Conservation (phyloP, 2,329 filamentous ascomycete species). For the Claviceps paspali region DNA sequence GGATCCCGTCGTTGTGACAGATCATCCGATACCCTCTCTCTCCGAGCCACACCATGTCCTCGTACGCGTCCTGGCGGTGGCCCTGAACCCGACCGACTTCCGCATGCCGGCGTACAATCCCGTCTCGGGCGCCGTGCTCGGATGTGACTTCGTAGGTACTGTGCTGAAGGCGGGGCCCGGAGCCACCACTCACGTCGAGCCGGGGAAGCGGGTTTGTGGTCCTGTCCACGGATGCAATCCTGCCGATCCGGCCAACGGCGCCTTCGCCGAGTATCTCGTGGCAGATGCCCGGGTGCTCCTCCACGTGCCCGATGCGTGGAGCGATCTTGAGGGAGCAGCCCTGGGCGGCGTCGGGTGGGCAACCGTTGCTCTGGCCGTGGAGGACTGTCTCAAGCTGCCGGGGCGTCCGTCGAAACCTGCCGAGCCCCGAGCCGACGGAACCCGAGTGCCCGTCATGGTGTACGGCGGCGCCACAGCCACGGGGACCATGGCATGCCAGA, state of each 20-base stretch:
- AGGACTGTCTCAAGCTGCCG: constrained; percentile 3
- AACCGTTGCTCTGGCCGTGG: constrained; percentile 10
- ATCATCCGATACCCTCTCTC: background rate
- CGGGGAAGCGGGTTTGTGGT: background rate
- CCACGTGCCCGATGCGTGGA: constrained; percentile 9
- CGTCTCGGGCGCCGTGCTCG: constrained; percentile 4
- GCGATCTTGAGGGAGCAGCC: constrained; percentile 10
- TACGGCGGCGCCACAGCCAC: constrained; percentile 16
- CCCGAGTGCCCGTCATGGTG: constrained; percentile 12
- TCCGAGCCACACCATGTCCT: constrained; percentile 5
- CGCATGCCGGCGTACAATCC: constrained; percentile 12
- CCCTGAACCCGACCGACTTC: constrained; percentile 14
- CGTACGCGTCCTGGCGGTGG: constrained; percentile 12
- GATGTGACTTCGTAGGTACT: constrained; percentile 14
- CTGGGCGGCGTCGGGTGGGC: constrained; percentile 13
- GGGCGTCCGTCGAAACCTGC: constrained; percentile 5
- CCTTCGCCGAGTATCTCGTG: constrained; percentile 2
- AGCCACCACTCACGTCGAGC: background rate
- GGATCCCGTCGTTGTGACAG: background rate
- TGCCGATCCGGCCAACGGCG: background rate
- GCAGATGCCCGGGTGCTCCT: constrained; percentile 6
- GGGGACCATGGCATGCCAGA: constrained; percentile 15
- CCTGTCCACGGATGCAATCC: background rate
- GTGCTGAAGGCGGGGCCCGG: constrained; percentile 3
- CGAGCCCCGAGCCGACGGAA: background rate